Conservation (phyloP, 345 rosid genomes). For the Populus pruinosa region DNA sequence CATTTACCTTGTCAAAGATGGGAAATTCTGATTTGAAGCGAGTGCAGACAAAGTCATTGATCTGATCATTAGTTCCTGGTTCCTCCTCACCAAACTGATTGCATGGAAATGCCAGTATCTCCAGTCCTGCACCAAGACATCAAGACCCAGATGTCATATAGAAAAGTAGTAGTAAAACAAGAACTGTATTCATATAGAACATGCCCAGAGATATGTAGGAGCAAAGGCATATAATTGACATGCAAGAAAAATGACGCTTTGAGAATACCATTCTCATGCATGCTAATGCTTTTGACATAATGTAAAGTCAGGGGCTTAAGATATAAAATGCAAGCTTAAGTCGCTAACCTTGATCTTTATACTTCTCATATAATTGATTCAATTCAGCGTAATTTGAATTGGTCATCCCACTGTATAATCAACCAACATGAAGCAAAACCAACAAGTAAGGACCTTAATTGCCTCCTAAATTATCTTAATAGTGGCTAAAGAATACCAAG, state of each 20-base stretch:
- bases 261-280: background rate
- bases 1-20: conserved; percentile 26
- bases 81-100: conserved; percentile 36
- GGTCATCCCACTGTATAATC: conserved; percentile 27
- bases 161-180: background rate
- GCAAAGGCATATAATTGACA: background rate
- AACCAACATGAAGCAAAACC: background rate
- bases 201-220: background rate
- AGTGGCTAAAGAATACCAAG: background rate
- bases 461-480: background rate
- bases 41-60: conserved; percentile 26
- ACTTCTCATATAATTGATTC: conserved; percentile 25
- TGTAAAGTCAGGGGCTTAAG: background rate
- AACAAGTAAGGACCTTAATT: background rate
- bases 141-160: background rate
- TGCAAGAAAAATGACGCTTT: background rate
- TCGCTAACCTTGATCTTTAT: conserved; percentile 29
- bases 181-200: background rate
- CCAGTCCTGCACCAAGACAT: conserved; percentile 17
- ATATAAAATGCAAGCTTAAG: background rate
- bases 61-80: conserved; percentile 31
- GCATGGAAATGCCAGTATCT: conserved; percentile 34
- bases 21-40: conserved; percentile 33
- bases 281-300: background rate
- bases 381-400: conserved; percentile 33